A percentile compares a stretch with the other conserved stretches of the same genome.
Conservation (phyloP, 805 yeast genomes). For the Saccharomycopsis sp. region DNA sequence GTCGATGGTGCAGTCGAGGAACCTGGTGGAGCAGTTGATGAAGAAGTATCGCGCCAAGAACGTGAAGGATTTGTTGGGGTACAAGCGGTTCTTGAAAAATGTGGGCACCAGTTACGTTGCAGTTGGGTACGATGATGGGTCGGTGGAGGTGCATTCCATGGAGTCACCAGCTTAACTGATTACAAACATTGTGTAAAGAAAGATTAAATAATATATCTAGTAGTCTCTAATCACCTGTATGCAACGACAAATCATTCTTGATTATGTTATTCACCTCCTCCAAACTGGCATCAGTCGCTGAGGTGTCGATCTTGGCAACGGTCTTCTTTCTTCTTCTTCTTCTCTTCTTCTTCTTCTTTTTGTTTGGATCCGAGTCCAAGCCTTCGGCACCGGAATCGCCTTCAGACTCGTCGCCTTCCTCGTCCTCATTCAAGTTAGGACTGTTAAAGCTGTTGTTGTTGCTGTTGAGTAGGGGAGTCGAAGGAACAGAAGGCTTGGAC, state of each 20-base stretch:
- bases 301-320: constrained; percentile 10
- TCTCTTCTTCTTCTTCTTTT: constrained; percentile 18
- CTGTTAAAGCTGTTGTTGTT: not conserved
- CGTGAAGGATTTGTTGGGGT: constrained; percentile 5
- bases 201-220: too few species aligned
- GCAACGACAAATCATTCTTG: constrained; percentile 7
- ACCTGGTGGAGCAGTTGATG: constrained; percentile 11
- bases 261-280: constrained; percentile 13
- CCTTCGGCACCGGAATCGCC: constrained; percentile 3
- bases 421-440: constrained; percentile 1
- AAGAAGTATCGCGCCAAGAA: not conserved
- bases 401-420: constrained; percentile 1
- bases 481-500: not conserved
- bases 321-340: constrained; percentile 21
- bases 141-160: constrained; percentile 38
- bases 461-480: constrained; percentile 1
- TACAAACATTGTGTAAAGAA: too few species aligned
- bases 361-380: not conserved
- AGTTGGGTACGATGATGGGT: constrained; percentile 49
- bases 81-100: constrained; percentile 24
- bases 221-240: constrained; percentile 2
- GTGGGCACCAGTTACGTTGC: constrained; percentile 29
- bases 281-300: constrained; percentile 15
- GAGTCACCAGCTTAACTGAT: too few species aligned
- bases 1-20: constrained; percentile 26